Conservation (phyloP, 257 asterid genomes). For the Marsdenia floribunda region DNA sequence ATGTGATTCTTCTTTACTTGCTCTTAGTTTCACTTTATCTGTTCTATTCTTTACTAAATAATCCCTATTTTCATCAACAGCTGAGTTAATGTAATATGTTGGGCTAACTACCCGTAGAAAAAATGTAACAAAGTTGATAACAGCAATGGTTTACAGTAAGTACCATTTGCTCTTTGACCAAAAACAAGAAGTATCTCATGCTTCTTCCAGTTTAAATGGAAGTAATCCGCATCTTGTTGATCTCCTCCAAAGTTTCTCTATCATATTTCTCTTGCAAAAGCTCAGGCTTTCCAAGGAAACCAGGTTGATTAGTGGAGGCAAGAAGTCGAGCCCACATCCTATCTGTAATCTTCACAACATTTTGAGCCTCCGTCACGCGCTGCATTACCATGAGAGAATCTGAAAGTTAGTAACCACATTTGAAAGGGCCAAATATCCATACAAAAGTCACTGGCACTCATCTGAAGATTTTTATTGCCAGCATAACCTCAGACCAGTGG, state of each 20-base stretch:
- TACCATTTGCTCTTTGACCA: background rate
- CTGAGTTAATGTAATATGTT: background rate
- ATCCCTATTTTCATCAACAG: background rate
- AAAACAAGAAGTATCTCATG: background rate
- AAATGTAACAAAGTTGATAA: background rate
- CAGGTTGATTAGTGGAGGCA: slow-evolving; percentile 89
- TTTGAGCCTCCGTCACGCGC: slow-evolving; percentile 77
- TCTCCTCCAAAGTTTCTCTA: slow-evolving; percentile 42
- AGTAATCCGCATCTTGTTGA: slow-evolving; percentile 43
- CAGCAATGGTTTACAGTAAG: slow-evolving; percentile 3
- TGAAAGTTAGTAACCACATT: background rate
- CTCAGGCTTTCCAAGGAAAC: slow-evolving; percentile 47
- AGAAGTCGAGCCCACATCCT: slow-evolving; percentile 98
- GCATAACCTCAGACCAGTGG: background rate
- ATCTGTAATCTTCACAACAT: slow-evolving; percentile 66
- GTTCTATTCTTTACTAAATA: background rate
- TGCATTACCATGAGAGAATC: slow-evolving; percentile 26
- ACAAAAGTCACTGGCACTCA: background rate
- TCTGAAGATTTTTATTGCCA: background rate
- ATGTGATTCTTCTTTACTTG: background rate
- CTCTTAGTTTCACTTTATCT: background rate
- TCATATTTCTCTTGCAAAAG: slow-evolving; percentile 38
- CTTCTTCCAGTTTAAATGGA: slow-evolving; percentile 21
- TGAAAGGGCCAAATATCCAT: background rate
- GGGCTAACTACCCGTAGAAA: background rate